Percentiles rank a stretch among this genome's conserved stretches.
Evolutionary conservation across 2,329 filamentous ascomycete species (phyloP).

Genomic region (Cordyceps tenuipes): DNA sequence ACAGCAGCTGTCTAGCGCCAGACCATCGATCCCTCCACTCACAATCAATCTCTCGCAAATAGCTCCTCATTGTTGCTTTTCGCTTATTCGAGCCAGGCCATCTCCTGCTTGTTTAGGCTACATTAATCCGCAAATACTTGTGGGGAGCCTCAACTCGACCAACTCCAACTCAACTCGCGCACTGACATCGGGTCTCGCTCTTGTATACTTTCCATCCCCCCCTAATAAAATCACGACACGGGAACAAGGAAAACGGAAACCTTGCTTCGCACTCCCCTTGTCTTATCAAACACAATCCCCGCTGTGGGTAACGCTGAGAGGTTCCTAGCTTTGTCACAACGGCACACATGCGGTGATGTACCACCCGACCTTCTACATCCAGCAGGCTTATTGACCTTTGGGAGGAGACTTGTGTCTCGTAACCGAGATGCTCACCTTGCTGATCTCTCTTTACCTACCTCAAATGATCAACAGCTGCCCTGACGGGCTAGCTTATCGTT

Average conservation of each 20-base stretch:
- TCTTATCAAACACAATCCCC: neutral
- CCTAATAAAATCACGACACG: neutral
- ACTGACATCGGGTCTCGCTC: neutral
- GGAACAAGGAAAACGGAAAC: too few relatives aligned
- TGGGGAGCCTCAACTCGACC: neutral
- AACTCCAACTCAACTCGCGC: too few relatives aligned
- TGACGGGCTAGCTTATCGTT: neutral
- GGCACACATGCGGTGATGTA: neutral
- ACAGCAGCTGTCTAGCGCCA: neutral
- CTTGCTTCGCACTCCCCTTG: neutral
- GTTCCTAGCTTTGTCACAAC: neutral
- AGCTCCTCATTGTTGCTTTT: neutral
- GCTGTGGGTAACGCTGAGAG: neutral
- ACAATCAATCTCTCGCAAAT: neutral
- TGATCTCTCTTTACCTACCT: neutral
- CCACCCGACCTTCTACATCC: neutral
- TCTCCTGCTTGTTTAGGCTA: neutral
- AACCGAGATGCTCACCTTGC: neutral
- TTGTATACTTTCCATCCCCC: neutral
- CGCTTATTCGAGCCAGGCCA: too few relatives aligned
- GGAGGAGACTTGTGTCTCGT: neutral
- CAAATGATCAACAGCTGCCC: slow-evolving; percentile 1
- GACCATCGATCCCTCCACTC: neutral
- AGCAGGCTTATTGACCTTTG: neutral
- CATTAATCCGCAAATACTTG: neutral